Base-by-base conservation (phyloP, 768 basidiomycete genomes). In the Mycena sanguinolenta region DNA sequence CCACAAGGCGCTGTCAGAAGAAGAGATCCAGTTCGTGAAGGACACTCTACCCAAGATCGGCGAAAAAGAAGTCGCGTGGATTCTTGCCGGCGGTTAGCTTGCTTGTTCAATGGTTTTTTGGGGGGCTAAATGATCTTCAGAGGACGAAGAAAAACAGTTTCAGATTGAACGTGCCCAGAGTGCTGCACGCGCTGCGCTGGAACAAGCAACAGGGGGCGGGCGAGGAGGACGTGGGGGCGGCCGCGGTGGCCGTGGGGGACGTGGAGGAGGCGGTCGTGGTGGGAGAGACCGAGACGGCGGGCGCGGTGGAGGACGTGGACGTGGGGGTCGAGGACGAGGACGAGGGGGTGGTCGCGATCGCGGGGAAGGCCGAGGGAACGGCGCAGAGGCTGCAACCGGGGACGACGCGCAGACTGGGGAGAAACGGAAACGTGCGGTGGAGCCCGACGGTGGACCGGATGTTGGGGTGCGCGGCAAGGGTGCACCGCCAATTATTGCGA, bases 361-460 rank as follows among this genome's bases (percentile, higher is more conserved):
- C 9, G 70, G 76, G 0, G 76, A 79, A 46, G 74, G 75, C 1
- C 61, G 78, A 19, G 77, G 72, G 12, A 70, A 64, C 4, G 72
- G 74, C 7, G 69, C 70, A 13, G 76, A 71, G 5, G 68, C 70
- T 14, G 74, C 81, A 14, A 72, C 77, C 23, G 69, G 75, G 3
- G 75, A 74, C 14, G 86, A 82, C 10, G 89, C 88, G 49, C 82
- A 83, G 67, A 78, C 82, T 2, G 92, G 92, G 32, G 92, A 92
- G 72, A 95, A 95, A 83, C 84, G 93, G 68, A 95, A 94, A 78
- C 88, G 92, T 44, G 90, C 86, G 1, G 84, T 92, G 0, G 93
- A 94, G 76, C 93, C 92, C 2, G 93, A 94, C 75, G 93, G 93
- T 73, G 93, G 91, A 0, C 88, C 90, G 3, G 88, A 91, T 73